phyloP scores from a whole-genome alignment of 2,329 filamentous ascomycete genomes.

The Ophiostoma sp. region DNA sequence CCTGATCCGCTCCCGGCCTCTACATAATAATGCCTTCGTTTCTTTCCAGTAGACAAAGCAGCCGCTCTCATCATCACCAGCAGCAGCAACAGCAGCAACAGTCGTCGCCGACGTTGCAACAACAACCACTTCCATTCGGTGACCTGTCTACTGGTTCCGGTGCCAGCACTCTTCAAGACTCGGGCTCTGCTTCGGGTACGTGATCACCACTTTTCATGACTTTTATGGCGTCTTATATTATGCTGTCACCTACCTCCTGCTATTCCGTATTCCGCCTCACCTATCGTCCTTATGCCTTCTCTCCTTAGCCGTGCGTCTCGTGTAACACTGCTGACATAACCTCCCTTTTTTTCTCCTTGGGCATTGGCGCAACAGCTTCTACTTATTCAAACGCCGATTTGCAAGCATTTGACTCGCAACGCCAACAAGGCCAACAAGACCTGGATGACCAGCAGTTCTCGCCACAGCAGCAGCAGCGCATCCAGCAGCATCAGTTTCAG shows the following conservation, averaged over 20 bases:
- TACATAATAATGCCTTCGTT: constrained; percentile 47
- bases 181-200: constrained; percentile 22
- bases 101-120: constrained; percentile 28
- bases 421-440: neutral
- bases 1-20: constrained; percentile 20
- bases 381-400: constrained; percentile 24
- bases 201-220: neutral
- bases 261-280: neutral
- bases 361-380: constrained; percentile 15
- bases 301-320: constrained; percentile 3
- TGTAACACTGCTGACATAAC: constrained; percentile 16
- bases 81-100: constrained; percentile 32
- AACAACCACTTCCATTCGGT: constrained; percentile 41
- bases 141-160: constrained; percentile 36
- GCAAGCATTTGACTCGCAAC: constrained; percentile 23
- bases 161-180: constrained; percentile 24
- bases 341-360: neutral
- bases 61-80: constrained; percentile 46
- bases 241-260: neutral
- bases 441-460: constrained; percentile 24
- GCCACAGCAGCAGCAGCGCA: constrained; percentile 28
- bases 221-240: neutral
- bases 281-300: neutral
- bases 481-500: constrained; percentile 27
- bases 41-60: constrained; percentile 52